Base-by-base conservation (phyloP, 225 moss, liverwort and hornwort species). In the Rhytidiadelphus loreus region DNA sequence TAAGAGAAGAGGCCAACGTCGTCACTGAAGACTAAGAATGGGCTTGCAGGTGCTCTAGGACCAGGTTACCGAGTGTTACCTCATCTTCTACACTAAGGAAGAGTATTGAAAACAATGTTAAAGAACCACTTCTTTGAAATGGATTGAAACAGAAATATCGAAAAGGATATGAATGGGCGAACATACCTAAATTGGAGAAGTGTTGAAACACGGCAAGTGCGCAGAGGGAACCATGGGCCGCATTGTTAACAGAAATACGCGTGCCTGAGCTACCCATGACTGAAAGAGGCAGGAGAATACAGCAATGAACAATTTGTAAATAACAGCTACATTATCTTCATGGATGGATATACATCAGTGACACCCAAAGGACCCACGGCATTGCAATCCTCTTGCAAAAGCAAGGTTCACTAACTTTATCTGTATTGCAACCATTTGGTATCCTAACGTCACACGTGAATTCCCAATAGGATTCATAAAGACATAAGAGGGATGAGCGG, bases 171-270 rank as follows among this genome's bases (percentile, higher is more conserved):
- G 39, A 61, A 78, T 48, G 63, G 39, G 79, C 52, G 29, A 41
- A 78, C 92, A 80, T 85, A 95, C 97, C 96, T 95, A 92, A 91
- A 94, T 96, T 95, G 88, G 95, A 97, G 89, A 96, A 95, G 90
- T 97, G 96, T 91, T 98, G 95, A 88, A 98, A 98, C 81, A 97
- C 95, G 66, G 93, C 96, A 87, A 96, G 95, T 76, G 96, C 98
- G 84, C 89, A 96, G 78, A 97, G 95, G 81, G 97, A 93, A 92
- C 94, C 86, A 91, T 90, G 89, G 86, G 93, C 85, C 86, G 91
- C 89, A 91, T 90, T 92, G 86, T 93, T 91, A 85, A 94, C 92
- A 95, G 93, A 91, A 70, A 92, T 94, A 90, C 94, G 86, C 65
- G 58, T 90, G 87, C 87, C 90, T 37, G 87, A 92, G 87, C 85